These are phyloP conservation scores for Sporothrix protearum DNA, from an alignment of 2,329 filamentous ascomycete species.

Conservation along the genomic window DNA sequence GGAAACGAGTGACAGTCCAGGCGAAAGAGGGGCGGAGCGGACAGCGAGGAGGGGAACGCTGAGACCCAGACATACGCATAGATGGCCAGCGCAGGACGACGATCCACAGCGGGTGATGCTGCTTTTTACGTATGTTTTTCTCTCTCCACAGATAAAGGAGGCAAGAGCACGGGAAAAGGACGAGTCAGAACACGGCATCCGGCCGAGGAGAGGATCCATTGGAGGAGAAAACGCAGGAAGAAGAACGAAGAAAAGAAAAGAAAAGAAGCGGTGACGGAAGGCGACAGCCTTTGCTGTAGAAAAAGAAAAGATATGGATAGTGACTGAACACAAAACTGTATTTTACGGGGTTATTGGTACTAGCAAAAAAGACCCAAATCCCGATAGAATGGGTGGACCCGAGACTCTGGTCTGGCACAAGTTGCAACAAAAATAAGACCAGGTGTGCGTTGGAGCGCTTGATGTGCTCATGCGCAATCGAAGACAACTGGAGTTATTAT, in stretches of 20 bases:
- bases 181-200: neutral
- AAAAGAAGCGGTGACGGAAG: neutral
- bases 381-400: constrained; percentile 11
- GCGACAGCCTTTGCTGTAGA: neutral
- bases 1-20: neutral
- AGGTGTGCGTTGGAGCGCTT: neutral
- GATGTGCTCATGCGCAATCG: neutral
- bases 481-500: neutral
- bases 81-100: neutral
- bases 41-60: neutral
- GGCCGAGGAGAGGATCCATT: neutral
- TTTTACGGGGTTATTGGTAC: neutral
- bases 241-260: neutral
- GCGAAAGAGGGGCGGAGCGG: neutral
- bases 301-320: neutral
- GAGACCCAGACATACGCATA: neutral
- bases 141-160: neutral
- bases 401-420: neutral
- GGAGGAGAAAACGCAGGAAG: neutral
- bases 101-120: constrained; percentile 2
- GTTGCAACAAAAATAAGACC: neutral
- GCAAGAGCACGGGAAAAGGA: neutral
- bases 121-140: neutral
- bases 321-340: neutral
- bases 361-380: neutral